Percentiles rank a stretch among this genome's conserved stretches.
Evolutionary conservation across 2,329 filamentous ascomycete species (phyloP).

Genomic region (Tolypocladium pustulatum): DNA sequence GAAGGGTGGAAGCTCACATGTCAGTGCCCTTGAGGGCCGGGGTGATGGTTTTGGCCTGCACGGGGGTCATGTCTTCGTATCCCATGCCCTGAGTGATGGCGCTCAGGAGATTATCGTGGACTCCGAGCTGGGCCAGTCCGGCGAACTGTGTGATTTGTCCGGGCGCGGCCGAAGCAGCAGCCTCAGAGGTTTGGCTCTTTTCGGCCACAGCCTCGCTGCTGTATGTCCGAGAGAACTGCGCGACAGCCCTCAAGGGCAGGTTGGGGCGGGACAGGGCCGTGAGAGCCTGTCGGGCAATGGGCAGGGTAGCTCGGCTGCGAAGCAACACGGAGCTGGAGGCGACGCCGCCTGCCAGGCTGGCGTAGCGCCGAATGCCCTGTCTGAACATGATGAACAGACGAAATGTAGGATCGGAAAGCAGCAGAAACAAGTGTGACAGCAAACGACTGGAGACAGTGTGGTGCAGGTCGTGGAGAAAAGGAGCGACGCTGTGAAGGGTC

Average conservation of each 20-base stretch:
- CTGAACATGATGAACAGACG: conserved; percentile 19
- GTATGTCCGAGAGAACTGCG: conserved; percentile 22
- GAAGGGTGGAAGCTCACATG: conserved; percentile 51
- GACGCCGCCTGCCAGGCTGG: conserved; percentile 22
- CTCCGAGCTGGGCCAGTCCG: conserved; percentile 33
- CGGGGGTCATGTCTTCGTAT: conserved; percentile 82
- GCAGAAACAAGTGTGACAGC: neutral
- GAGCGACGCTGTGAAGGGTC: neutral
- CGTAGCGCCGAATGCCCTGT: conserved; percentile 28
- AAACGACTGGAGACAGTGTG: neutral
- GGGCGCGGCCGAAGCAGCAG: conserved; percentile 4
- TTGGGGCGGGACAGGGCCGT: conserved; percentile 8
- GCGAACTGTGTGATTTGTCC: conserved; percentile 28
- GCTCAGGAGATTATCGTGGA: conserved; percentile 55
- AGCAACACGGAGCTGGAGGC: conserved; percentile 16
- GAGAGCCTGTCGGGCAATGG: conserved; percentile 11
- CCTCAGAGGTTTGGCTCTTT: conserved; percentile 7
- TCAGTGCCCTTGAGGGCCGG: conserved; percentile 71
- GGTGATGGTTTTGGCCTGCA: conserved; percentile 76
- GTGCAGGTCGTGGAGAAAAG: neutral
- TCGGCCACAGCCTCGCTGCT: conserved; percentile 26
- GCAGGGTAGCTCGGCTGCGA: conserved; percentile 16
- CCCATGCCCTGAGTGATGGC: conserved; percentile 63
- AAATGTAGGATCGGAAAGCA: neutral
- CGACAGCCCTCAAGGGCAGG: conserved; percentile 11